These are phyloP conservation scores for Orbilia quercus DNA, from an alignment of 2,329 filamentous ascomycete genomes.

Conservation along the genomic window DNA sequence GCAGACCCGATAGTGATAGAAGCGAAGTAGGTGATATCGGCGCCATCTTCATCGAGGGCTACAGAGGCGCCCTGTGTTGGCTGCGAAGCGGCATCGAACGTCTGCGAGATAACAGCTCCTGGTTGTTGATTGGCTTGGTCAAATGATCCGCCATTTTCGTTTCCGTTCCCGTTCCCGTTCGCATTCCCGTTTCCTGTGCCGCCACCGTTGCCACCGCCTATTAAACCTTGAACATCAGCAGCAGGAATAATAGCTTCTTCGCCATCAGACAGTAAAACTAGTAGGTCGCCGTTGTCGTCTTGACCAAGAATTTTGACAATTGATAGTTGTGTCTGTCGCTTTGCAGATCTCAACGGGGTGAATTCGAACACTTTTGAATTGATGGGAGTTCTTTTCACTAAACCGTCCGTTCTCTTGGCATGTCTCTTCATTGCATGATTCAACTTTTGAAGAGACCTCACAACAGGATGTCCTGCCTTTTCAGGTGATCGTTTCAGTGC, in stretches of 20 bases:
- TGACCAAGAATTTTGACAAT: slow-evolving; percentile 8
- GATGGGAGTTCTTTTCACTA: slow-evolving; percentile 16
- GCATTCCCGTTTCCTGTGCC: background rate
- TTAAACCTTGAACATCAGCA: background rate
- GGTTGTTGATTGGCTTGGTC: background rate
- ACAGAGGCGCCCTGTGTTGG: slow-evolving; percentile 1
- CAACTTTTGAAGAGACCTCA: slow-evolving; percentile 5
- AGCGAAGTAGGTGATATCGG: slow-evolving; percentile 21
- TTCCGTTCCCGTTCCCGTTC: background rate
- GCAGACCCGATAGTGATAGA: slow-evolving; percentile 8
- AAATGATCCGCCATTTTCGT: background rate
- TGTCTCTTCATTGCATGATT: slow-evolving; percentile 18
- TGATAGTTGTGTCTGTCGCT: background rate
- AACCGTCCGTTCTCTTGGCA: slow-evolving; percentile 2
- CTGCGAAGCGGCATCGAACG: slow-evolving; percentile 12
- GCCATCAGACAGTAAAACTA: slow-evolving; percentile 15
- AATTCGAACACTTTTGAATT: slow-evolving; percentile 11
- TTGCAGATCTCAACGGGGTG: background rate
- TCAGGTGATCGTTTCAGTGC: slow-evolving; percentile 14
- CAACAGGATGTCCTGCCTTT: slow-evolving; percentile 6
- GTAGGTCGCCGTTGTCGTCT: slow-evolving; percentile 9
- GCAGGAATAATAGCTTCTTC: slow-evolving; percentile 17
- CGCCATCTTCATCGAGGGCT: slow-evolving; percentile 18
- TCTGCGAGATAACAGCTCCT: slow-evolving; percentile 10
- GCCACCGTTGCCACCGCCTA: too few relatives aligned